Percentiles rank a stretch among this genome's conserved stretches.
These are phyloP conservation scores for Fraxinus angustifolia DNA, from an alignment of 305 asterid genomes.

Conservation along the genomic window DNA sequence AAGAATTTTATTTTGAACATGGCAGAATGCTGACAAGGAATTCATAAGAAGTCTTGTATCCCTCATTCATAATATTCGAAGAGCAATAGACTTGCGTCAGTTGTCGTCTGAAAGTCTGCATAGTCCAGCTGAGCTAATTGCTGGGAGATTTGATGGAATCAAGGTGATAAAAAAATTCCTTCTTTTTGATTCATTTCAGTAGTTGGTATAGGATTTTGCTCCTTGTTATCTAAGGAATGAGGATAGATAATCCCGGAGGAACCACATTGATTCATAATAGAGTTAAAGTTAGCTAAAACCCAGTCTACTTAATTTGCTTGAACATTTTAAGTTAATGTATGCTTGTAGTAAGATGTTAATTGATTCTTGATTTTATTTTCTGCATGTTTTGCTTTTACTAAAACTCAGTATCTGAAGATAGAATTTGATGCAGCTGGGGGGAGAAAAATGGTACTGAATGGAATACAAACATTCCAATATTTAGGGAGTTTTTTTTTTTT, in stretches of 20 bases:
- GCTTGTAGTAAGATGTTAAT: not conserved
- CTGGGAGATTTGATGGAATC: slow-evolving; percentile 80
- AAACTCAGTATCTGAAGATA: not conserved
- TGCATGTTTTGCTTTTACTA: not conserved
- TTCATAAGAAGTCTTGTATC: slow-evolving; percentile 49
- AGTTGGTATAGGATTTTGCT: not conserved
- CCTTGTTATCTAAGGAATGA: not conserved
- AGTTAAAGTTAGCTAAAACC: not conserved
- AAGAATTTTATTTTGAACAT: slow-evolving; percentile 12
- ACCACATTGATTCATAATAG: not conserved
- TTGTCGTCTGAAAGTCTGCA: slow-evolving; percentile 46
- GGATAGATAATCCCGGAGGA: not conserved
- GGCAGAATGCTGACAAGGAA: slow-evolving; percentile 76
- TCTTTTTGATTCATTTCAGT: not conserved
- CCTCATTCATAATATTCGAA: slow-evolving; percentile 48
- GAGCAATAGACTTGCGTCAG: slow-evolving; percentile 52
- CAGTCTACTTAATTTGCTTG: not conserved
- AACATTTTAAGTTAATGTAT: not conserved
- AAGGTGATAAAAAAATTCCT: slow-evolving; percentile 45
- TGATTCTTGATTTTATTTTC: not conserved
- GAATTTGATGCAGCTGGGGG: not conserved
- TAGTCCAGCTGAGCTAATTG: slow-evolving; percentile 60
- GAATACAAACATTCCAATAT: not conserved
- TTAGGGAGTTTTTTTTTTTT: not conserved
- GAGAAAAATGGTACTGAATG: not conserved